Base-by-base conservation (phyloP, 192 early-diverging fungal species). In the Podila minutissima region DNA sequence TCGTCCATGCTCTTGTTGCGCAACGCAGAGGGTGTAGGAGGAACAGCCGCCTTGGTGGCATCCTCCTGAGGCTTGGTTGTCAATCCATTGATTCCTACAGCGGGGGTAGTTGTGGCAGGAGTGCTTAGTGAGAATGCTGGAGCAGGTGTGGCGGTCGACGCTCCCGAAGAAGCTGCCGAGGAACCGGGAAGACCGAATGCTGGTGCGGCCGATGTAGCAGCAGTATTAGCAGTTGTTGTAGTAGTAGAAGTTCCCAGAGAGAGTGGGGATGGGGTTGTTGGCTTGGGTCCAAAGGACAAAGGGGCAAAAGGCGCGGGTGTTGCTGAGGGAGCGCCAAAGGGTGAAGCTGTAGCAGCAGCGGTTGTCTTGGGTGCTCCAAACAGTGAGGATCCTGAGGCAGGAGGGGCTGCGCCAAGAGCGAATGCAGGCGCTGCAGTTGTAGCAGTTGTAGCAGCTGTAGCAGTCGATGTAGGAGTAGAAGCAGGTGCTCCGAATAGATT, bases 1-100 rank as follows among this genome's bases (percentile, higher is more conserved):
- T 97, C 96, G 67, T 96, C 95, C 84, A 99, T 87, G 29, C 94
- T 96, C 84, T 93, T 96, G 65, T 91, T 92, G 73, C 95, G 91
- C 73, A 97, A 72, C 35, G 91, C 84, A 37, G 89, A 78, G 26
- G 88, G 83, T 53, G 87, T 84, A 6, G 88, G 78, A 10, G 87
- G 72, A 17, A 63, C 71, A 2, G 84, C 73, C 26, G 69, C 78
- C 37, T 83, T 87, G 35, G 87, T 68, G 38, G 58, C 69, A 71
- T 71, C 66, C 59, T 82, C 84, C 70, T 38, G 87, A 66, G 83
- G 85, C 62, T 29, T 76, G 7, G 86, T 84, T 15, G 88, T 86
- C 57, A 82, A 71, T 20, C 86, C 63, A 1, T 85, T 70, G 5
- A 86, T 50, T 26, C 75, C 46, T 37, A 70, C 60, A 10, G 84